Evolutionary conservation across 495 filamentous ascomycete genomes (phyloP).

Genomic region (Aspergillus hancockii): DNA sequence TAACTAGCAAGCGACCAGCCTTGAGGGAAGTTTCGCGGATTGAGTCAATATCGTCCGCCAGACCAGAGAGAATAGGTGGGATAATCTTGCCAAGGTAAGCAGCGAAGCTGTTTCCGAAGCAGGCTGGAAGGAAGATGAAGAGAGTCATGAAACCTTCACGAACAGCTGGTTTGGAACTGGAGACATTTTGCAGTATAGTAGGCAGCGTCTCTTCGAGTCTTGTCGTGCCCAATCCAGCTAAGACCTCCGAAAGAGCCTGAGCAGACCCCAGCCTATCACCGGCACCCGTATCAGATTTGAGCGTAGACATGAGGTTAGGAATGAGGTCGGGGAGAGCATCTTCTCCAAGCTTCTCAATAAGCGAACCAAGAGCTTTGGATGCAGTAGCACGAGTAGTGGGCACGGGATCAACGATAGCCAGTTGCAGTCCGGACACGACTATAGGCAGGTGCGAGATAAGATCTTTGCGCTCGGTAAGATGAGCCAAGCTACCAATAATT

Average conservation of each 20-base stretch:
- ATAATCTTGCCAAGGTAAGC: constrained; percentile 95
- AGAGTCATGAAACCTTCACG: constrained; percentile 99
- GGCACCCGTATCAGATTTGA: constrained; percentile 95
- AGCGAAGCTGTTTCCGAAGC: constrained; percentile 98
- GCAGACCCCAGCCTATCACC: constrained; percentile 94
- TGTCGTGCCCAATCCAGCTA: constrained; percentile 88
- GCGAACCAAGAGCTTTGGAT: constrained; percentile 90
- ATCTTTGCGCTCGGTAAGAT: constrained; percentile 95
- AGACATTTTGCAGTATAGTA: constrained; percentile 94
- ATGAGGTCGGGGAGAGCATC: constrained; percentile 97
- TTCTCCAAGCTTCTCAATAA: constrained; percentile 96
- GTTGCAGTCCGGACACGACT: constrained; percentile 83
- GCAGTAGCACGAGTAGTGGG: constrained; percentile 96
- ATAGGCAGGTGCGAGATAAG: constrained; percentile 89
- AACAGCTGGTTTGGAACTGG: constrained; percentile 84
- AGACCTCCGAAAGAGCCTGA: constrained; percentile 93
- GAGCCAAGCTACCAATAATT: constrained; percentile 95
- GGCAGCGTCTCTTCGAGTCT: constrained; percentile 94
- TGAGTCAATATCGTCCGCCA: constrained; percentile 93
- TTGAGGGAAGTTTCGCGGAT: constrained; percentile 93
- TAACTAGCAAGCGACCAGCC: constrained; percentile 90
- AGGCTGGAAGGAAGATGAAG: constrained; percentile 98
- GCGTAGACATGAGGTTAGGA: constrained; percentile 92
- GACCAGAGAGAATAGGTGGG: constrained; percentile 88
- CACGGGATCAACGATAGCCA: constrained; percentile 91